Evolutionary conservation across 2,329 filamentous ascomycete genomes (phyloP).

Genomic region (Penicillium verrucosum): DNA sequence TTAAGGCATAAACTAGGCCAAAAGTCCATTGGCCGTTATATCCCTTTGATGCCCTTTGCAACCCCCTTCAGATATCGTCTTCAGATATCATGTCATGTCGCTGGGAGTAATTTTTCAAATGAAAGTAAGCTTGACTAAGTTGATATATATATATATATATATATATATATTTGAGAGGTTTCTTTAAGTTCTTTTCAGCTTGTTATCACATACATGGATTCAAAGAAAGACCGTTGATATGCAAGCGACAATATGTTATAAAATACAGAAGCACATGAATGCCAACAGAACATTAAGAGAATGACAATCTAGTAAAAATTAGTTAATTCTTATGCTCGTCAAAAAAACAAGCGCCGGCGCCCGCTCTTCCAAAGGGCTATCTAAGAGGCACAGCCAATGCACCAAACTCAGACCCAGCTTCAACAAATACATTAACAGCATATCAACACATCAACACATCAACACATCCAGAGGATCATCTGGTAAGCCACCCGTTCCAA

Average conservation of each 20-base stretch:
- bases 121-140: not conserved
- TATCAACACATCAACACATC: conserved; percentile 9
- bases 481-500: not conserved
- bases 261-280: not conserved
- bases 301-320: not conserved
- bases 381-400: not conserved
- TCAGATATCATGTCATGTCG: not conserved
- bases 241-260: not conserved
- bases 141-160: not conserved
- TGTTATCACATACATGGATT: not conserved
- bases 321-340: conserved; percentile 9
- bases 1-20: too few species aligned
- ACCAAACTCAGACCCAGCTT: conserved; percentile 4
- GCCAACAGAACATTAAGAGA: not conserved
- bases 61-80: not conserved
- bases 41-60: too few species aligned
- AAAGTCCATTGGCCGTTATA: too few species aligned
- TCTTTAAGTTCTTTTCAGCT: not conserved
- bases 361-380: conserved; percentile 10
- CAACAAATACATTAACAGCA: conserved; percentile 9
- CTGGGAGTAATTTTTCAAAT: not conserved
- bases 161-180: not conserved
- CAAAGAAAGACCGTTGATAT: not conserved
- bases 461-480: conserved; percentile 2
- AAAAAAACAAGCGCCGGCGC: conserved; percentile 13